A percentile compares a stretch with the other conserved stretches of the same genome.
Evolutionary conservation across 2,329 filamentous ascomycete genomes (phyloP).

Genomic region (Pseudopyrenochaeta lycopersici): DNA sequence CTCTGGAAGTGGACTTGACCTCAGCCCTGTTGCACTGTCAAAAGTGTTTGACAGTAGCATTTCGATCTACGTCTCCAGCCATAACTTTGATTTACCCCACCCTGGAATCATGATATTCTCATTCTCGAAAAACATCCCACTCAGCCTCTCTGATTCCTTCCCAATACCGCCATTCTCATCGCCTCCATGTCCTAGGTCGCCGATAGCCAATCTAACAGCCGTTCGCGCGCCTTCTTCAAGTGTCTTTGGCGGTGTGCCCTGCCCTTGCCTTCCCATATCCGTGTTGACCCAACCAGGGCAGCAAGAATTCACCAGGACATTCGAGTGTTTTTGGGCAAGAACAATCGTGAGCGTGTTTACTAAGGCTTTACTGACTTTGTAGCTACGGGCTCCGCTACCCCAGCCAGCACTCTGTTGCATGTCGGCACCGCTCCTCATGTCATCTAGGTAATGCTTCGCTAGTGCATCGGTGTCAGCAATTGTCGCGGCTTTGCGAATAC

Average conservation of each 20-base stretch:
- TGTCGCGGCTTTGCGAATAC: constrained; percentile 1
- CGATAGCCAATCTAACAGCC: constrained; percentile 20
- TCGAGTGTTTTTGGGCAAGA: constrained; percentile 14
- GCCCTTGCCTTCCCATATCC: constrained; percentile 28
- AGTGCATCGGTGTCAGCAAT: constrained; percentile 13
- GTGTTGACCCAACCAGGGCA: constrained; percentile 35
- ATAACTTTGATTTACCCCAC: constrained; percentile 21
- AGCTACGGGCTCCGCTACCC: constrained; percentile 19
- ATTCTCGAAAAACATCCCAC: constrained; percentile 23
- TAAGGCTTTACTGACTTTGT: constrained; percentile 35
- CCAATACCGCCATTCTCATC: constrained; percentile 11
- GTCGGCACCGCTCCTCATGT: background rate
- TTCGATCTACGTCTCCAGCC: constrained; percentile 9
- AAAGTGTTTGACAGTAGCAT: too few relatives aligned
- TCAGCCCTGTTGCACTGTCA: too few relatives aligned
- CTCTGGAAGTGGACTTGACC: too few relatives aligned
- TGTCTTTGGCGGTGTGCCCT: constrained; percentile 27
- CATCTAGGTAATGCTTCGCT: constrained; percentile 3
- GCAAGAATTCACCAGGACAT: constrained; percentile 19
- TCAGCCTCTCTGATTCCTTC: constrained; percentile 7
- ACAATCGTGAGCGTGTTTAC: constrained; percentile 26
- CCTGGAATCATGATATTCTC: constrained; percentile 15
- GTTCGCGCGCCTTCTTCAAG: constrained; percentile 23
- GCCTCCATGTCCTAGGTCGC: constrained; percentile 17
- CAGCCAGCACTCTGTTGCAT: constrained; percentile 13